Base-by-base conservation (phyloP, 1,139 yeast species). In the Ogataea hybrid region DNA sequence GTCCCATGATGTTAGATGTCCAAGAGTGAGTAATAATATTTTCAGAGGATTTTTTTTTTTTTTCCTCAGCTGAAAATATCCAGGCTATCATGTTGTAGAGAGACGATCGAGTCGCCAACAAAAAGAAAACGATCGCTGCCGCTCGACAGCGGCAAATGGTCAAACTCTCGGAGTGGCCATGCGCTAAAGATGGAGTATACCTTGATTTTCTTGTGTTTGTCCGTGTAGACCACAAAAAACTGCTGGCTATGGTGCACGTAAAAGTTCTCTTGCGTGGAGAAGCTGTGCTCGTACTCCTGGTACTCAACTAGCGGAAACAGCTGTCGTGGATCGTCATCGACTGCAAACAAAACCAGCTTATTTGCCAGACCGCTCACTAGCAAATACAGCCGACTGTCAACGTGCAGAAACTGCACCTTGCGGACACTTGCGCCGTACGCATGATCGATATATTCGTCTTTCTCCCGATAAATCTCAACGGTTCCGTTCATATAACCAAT, bases 1-100 rank as follows among this genome's bases (percentile, higher is more conserved):
- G 39, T 23, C 47, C 53, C 59, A 56, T 56, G 25, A 12, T 20
- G 21, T 25, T 28, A n/a, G 18, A 30, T 30, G 11, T 17, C 12
- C 23, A 12, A 35, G 21, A 20, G 21, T 20, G 21, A 20, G 17
- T 30, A 38, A 34, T 23, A 28, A 16, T 14, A 15, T 25, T n/a
- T 34, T 27, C 27, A 14, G 20, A 8, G 27, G 4, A 10, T 35
- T 28, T 32, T 36, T 35, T 28, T 39, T 20, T 20, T 20, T 14
- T 14, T 14, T 7, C 9, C 12, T 39, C 37, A 38, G 33, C 35
- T 23, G 5, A 11, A 20, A n/a, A 37, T 15, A 11, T 31, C 41
- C 11, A 32, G 41, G 27, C 41, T 36, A 38, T 28, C 41, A 32
- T 32, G 33, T 12, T 32, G 25, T n/a, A 38, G 21, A 7, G 37